These are phyloP conservation scores for Apostasia shenzhenica DNA, from an alignment of 106 monocot species.

Conservation along the genomic window DNA sequence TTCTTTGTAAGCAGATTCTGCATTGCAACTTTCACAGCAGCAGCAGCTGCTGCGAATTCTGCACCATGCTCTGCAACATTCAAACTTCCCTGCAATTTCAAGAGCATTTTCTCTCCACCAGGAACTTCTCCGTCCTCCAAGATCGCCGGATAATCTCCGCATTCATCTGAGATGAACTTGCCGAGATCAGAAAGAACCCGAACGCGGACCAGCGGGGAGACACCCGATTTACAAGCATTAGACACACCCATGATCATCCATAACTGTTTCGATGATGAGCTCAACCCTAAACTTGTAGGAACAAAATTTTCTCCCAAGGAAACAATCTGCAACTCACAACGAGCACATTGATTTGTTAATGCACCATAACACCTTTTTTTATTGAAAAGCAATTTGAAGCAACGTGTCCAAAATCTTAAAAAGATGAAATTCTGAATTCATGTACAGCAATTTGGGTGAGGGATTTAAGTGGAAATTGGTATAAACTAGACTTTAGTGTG, in stretches of 20 bases:
- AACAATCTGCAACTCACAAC: conserved; percentile 36
- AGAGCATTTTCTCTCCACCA: conserved; percentile 50
- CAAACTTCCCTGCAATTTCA: conserved; percentile 58
- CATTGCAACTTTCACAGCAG: conserved; percentile 57
- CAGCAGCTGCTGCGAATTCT: conserved; percentile 24
- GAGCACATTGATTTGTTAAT: not conserved
- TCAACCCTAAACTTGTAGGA: conserved; percentile 65
- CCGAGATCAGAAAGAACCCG: conserved; percentile 32
- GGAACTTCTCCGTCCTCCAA: conserved; percentile 53
- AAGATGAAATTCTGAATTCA: too few relatives aligned
- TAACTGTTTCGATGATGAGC: conserved; percentile 20
- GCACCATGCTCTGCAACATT: conserved; percentile 40
- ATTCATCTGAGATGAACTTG: conserved; percentile 4
- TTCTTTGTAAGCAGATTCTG: conserved; percentile 79
- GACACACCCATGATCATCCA: conserved; percentile 95
- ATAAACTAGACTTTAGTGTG: too few relatives aligned
- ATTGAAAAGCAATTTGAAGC: too few relatives aligned
- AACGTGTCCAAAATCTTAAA: too few relatives aligned
- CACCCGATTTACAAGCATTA: conserved; percentile 18
- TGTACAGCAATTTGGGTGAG: too few relatives aligned
- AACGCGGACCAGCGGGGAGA: conserved; percentile 20
- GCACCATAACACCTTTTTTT: too few relatives aligned
- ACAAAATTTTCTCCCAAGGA: conserved; percentile 45
- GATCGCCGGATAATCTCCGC: conserved; percentile 12
- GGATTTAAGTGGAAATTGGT: too few relatives aligned